These are phyloP conservation scores for Jacaranda copaia DNA, from an alignment of 257 asterid species.

Conservation along the genomic window DNA sequence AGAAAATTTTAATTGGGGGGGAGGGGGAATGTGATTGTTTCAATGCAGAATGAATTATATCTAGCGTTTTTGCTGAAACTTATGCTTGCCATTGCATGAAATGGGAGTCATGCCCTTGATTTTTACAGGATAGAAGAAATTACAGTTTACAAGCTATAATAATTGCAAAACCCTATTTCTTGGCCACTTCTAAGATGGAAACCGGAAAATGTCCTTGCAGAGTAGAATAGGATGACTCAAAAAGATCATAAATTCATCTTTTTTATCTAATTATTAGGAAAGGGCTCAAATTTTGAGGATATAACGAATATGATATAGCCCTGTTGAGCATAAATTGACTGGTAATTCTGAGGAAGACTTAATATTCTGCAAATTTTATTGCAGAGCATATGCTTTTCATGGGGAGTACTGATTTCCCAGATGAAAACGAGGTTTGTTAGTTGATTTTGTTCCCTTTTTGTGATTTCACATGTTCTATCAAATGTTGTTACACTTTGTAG, in stretches of 20 bases:
- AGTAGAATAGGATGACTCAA: constrained; percentile 21
- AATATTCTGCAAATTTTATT: constrained; percentile 35
- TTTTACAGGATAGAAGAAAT: constrained; percentile 2
- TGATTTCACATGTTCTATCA: constrained; percentile 17
- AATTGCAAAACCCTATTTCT: neutral
- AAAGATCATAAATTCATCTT: constrained; percentile 14
- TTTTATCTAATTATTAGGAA: constrained; percentile 6
- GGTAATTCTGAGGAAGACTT: constrained; percentile 29
- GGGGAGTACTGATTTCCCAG: constrained; percentile 96
- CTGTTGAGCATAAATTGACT: constrained; percentile 13
- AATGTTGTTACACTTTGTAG: constrained; percentile 25
- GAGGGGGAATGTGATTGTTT: constrained; percentile 11
- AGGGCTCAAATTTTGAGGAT: constrained; percentile 4
- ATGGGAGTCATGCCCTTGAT: constrained; percentile 20
- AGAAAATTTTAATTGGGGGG: neutral
- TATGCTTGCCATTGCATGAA: constrained; percentile 25
- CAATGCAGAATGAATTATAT: neutral
- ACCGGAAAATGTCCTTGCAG: neutral
- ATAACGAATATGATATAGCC: neutral
- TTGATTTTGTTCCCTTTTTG: constrained; percentile 19
- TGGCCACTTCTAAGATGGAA: neutral
- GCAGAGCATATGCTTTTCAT: constrained; percentile 99
- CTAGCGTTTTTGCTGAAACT: constrained; percentile 6
- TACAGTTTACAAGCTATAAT: neutral
- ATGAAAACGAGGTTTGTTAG: constrained; percentile 91